These are phyloP conservation scores for Endotrypanum monterogeii DNA, from an alignment of 208 protist species.

Conservation along the genomic window DNA sequence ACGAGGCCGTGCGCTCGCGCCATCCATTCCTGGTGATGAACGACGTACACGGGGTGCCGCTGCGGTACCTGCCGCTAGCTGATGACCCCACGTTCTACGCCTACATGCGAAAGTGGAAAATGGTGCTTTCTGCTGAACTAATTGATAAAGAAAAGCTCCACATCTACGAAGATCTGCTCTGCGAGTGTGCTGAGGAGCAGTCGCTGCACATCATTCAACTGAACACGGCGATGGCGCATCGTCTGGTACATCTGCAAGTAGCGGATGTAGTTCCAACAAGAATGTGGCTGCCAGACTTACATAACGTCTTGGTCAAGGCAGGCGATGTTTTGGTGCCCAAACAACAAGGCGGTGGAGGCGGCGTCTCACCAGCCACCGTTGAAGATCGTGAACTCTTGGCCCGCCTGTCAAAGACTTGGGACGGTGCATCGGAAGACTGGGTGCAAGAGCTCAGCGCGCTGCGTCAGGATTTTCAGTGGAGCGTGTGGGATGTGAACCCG, in stretches of 20 bases:
- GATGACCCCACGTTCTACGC: constrained; percentile 31
- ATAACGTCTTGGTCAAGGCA: constrained; percentile 16
- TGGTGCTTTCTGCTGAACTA: constrained; percentile 35
- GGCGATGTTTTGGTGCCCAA: constrained; percentile 18
- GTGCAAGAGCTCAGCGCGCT: constrained; percentile 25
- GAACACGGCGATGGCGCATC: constrained; percentile 16
- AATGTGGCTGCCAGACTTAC: constrained; percentile 19
- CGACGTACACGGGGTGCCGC: constrained; percentile 53
- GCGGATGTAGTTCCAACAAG: constrained; percentile 7
- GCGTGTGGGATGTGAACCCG: constrained; percentile 59
- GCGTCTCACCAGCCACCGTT: constrained; percentile 1
- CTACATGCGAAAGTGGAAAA: constrained; percentile 51
- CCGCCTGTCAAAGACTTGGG: neutral
- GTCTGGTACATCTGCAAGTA: constrained; percentile 16
- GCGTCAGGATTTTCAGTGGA: constrained; percentile 37
- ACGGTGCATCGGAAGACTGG: constrained; percentile 9
- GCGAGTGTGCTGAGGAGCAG: constrained; percentile 48
- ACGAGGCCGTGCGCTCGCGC: constrained; percentile 64
- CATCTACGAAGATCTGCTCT: constrained; percentile 68
- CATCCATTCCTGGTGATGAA: constrained; percentile 73
- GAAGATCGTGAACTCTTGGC: constrained; percentile 11
- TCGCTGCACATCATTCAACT: constrained; percentile 24
- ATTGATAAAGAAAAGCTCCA: constrained; percentile 59
- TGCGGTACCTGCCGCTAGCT: constrained; percentile 46
- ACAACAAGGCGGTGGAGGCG: constrained; percentile 3